A percentile compares a stretch with the other conserved stretches of the same genome.
Conservation (phyloP, 1,284 basidiomycete genomes). For the Boletellus deceptivus region DNA sequence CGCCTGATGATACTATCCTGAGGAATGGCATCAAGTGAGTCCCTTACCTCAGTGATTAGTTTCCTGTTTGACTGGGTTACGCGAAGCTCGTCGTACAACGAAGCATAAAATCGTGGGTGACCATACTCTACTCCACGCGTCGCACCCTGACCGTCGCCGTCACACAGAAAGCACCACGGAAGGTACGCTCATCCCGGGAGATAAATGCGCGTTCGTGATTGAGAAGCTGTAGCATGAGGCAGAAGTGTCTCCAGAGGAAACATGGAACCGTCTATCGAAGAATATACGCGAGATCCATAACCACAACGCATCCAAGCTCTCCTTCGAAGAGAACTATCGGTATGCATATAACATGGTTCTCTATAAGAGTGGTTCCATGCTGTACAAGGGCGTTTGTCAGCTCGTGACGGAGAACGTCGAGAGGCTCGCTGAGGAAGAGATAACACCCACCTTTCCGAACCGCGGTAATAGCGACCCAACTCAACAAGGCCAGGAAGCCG, state of each 20-base stretch:
- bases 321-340: conserved; percentile 96
- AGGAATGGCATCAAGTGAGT: conserved; percentile 45
- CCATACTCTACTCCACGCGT: conserved; percentile 14
- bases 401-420: conserved; percentile 86
- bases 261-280: conserved; percentile 71
- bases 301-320: conserved; percentile 89
- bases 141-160: conserved; percentile 20
- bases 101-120: conserved; percentile 52
- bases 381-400: conserved; percentile 85
- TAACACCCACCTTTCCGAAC: conserved; percentile 81
- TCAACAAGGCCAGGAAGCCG: conserved; percentile 74
- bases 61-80: conserved; percentile 1
- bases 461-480: conserved; percentile 52
- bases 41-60: not conserved
- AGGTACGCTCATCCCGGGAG: conserved; percentile 35
- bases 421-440: conserved; percentile 70
- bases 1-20: conserved; percentile 19
- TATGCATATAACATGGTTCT: conserved; percentile 95
- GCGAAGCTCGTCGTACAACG: conserved; percentile 40
- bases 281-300: conserved; percentile 97
- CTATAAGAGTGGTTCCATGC: conserved; percentile 79
- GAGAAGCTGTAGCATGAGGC: conserved; percentile 54
- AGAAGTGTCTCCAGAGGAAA: conserved; percentile 66
- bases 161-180: conserved; percentile 52
- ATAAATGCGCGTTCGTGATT: not conserved